phyloP scores from a whole-genome alignment of 2,329 filamentous ascomycete genomes.

The Aureobasidium vineae region DNA sequence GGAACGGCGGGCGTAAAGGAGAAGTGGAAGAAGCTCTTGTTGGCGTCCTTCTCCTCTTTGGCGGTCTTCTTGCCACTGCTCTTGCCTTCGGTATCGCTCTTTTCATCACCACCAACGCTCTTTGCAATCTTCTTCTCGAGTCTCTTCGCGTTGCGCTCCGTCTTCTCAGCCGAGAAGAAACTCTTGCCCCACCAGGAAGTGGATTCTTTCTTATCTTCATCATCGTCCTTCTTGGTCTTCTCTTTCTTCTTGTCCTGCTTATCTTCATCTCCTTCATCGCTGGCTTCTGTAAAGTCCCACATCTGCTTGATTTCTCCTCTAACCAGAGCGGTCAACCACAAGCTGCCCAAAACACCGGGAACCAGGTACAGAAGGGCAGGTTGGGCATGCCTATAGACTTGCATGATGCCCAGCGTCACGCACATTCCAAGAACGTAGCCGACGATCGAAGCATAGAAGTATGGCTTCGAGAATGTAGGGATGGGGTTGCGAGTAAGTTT shows the following conservation, averaged over 20 bases:
- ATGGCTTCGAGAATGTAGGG: constrained; percentile 70
- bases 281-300: constrained; percentile 76
- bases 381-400: constrained; percentile 77
- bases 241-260: constrained; percentile 27
- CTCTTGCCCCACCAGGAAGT: constrained; percentile 29
- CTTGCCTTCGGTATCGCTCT: constrained; percentile 22
- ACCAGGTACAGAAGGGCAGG: constrained; percentile 92
- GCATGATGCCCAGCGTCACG: constrained; percentile 71
- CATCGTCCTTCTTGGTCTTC: constrained; percentile 28
- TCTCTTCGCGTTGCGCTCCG: constrained; percentile 32
- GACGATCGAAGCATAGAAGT: constrained; percentile 73
- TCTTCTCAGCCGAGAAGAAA: constrained; percentile 36
- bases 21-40: constrained; percentile 14
- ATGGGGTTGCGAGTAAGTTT: constrained; percentile 32
- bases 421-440: constrained; percentile 80
- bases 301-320: constrained; percentile 71
- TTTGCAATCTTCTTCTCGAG: constrained; percentile 27
- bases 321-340: constrained; percentile 71
- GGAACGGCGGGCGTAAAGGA: neutral
- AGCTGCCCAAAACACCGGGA: constrained; percentile 70
- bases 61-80: neutral
- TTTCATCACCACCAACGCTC: constrained; percentile 1
- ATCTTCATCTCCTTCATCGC: constrained; percentile 39
- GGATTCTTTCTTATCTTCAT: constrained; percentile 32
- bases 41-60: neutral